These are phyloP conservation scores for Fusarium ramigenum DNA, from an alignment of 2,329 filamentous ascomycete species.

Conservation along the genomic window DNA sequence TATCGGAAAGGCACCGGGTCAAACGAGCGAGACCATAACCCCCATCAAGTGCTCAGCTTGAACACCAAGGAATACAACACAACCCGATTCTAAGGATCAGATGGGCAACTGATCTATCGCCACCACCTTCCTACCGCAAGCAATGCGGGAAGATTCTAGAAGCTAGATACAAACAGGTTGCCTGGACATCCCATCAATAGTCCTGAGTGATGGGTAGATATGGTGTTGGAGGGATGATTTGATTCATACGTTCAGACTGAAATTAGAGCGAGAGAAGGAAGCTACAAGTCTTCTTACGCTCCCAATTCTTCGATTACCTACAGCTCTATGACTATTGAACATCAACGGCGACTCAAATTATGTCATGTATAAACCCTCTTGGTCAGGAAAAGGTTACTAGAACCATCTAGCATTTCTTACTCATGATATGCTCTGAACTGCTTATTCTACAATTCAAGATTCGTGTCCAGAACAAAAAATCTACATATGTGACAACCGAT, in stretches of 20 bases:
- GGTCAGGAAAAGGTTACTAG: neutral
- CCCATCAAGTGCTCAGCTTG: neutral
- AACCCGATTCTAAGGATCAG: neutral
- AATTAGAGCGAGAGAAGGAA: neutral
- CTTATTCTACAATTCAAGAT: neutral
- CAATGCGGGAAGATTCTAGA: neutral
- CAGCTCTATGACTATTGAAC: neutral
- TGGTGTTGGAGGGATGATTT: neutral
- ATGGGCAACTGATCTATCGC: neutral
- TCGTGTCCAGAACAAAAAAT: neutral
- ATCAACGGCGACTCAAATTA: neutral
- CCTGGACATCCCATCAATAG: neutral
- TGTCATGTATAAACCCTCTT: neutral
- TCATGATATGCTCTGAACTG: constrained; percentile 4
- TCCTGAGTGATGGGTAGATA: neutral
- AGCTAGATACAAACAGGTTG: neutral
- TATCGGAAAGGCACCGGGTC: neutral
- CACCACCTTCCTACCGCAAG: neutral
- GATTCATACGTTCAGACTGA: neutral
- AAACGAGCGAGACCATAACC: neutral
- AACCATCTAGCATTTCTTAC: neutral
- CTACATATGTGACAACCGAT: neutral
- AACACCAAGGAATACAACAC: neutral
- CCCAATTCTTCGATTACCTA: neutral
- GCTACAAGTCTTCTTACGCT: neutral